Evolutionary conservation across 1,139 yeast species (phyloP).

Genomic region (Suhomyces guaymorum): DNA sequence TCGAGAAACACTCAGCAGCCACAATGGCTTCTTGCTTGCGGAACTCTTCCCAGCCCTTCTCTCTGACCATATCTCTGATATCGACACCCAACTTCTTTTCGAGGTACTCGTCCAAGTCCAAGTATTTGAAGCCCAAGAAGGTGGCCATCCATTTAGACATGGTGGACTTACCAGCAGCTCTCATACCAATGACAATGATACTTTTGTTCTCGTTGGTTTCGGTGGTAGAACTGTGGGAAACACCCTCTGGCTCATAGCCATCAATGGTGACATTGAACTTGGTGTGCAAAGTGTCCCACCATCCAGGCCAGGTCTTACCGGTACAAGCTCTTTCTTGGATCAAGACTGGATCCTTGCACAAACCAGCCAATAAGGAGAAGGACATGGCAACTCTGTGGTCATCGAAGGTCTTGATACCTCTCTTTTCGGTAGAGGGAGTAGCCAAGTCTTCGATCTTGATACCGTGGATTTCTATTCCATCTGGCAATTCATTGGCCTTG

Average conservation of each 20-base stretch:
- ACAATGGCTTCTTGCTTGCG: slow-evolving; percentile 66
- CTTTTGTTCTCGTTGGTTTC: slow-evolving; percentile 41
- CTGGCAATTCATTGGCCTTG: slow-evolving; percentile 76
- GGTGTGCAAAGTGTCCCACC: slow-evolving; percentile 94
- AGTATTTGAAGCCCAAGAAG: slow-evolving; percentile 65
- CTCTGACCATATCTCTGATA: slow-evolving; percentile 67
- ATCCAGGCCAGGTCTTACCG: slow-evolving; percentile 99
- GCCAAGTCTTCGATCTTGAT: slow-evolving; percentile 47
- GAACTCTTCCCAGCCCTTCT: slow-evolving; percentile 84
- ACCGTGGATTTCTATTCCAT: slow-evolving; percentile 89
- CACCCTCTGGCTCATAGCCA: slow-evolving; percentile 57
- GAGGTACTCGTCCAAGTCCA: slow-evolving; percentile 77
- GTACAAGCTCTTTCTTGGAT: slow-evolving; percentile 89
- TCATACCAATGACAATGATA: slow-evolving; percentile 90
- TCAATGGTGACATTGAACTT: slow-evolving; percentile 62
- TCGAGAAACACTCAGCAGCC: slow-evolving; percentile 51
- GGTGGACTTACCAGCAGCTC: slow-evolving; percentile 96
- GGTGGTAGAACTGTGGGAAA: slow-evolving; percentile 4
- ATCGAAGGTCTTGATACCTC: slow-evolving; percentile 78
- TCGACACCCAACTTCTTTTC: slow-evolving; percentile 56
- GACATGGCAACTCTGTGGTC: slow-evolving; percentile 99
- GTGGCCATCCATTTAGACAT: slow-evolving; percentile 79
- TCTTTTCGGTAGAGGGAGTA: slow-evolving; percentile 45
- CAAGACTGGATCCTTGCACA: slow-evolving; percentile 57
- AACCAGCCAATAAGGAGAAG: slow-evolving; percentile 78